A percentile compares a stretch with the other conserved stretches of the same genome.
Evolutionary conservation across 2,329 filamentous ascomycete species (phyloP).

Genomic region (Pseudofabraea citricarpa): DNA sequence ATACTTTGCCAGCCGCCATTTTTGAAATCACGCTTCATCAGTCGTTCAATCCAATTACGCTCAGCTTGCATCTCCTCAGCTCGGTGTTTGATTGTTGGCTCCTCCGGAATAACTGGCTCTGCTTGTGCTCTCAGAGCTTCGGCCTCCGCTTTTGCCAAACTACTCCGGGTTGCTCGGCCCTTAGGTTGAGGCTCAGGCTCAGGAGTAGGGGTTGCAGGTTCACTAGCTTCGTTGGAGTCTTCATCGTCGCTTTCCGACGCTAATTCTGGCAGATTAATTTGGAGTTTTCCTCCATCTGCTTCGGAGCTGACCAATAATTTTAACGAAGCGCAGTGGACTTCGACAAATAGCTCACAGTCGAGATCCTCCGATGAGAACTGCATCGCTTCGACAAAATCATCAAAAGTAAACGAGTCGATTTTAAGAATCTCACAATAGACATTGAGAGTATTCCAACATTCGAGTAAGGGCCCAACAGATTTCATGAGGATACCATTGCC

Average conservation of each 20-base stretch:
- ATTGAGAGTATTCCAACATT: conserved; percentile 95
- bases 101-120: conserved; percentile 32
- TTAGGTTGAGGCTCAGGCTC: conserved; percentile 66
- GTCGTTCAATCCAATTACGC: conserved; percentile 80
- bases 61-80: conserved; percentile 70
- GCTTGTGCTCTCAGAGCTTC: conserved; percentile 60
- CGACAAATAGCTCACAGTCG: conserved; percentile 80
- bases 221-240: conserved; percentile 51
- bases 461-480: conserved; percentile 78
- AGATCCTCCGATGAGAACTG: conserved; percentile 67
- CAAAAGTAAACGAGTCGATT: conserved; percentile 95
- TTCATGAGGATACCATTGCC: conserved; percentile 68
- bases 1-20: conserved; percentile 91
- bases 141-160: conserved; percentile 75
- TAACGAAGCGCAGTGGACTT: conserved; percentile 86
- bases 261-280: conserved; percentile 72
- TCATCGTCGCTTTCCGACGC: conserved; percentile 67
- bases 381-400: conserved; percentile 90
- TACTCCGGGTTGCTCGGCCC: conserved; percentile 76
- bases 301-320: conserved; percentile 79
- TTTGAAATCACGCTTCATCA: conserved; percentile 78
- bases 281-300: conserved; percentile 70
- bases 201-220: conserved; percentile 52
- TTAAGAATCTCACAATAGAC: conserved; percentile 96
- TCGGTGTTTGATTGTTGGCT: conserved; percentile 52